Base-by-base conservation (phyloP, 2,329 filamentous ascomycete genomes). In the Pseudocercospora pini-densiflorae region DNA sequence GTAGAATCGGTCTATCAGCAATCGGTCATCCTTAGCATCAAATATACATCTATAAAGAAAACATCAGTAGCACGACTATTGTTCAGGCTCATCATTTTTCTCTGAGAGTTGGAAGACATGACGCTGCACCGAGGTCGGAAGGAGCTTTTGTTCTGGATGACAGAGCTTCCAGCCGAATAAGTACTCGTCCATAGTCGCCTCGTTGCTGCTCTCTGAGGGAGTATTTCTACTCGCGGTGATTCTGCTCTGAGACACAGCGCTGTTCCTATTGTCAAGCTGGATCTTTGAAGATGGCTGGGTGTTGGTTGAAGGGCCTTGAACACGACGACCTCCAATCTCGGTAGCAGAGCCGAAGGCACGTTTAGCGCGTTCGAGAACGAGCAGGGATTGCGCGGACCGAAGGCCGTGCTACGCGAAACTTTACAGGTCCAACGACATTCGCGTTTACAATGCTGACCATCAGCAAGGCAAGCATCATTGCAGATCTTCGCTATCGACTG, bases 61-160 rank as follows among this genome's bases (percentile, higher is more conserved):
- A 24, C 19, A 29, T 54, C 16, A 16, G 14, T 6, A 40, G 36
- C 14, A 40, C n/a, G 36, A 10, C 9, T 31, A 29, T 16, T 10
- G 19, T 53, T 53, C 49, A 27, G 49, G 21, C 49, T 53, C 49
- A 53, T 53, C 49, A 7, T 31, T 31, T 6, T 53, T 53, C 49
- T 53, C n/a, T 4, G 27, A 6, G 49, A 53, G 12, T 29, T 29
- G 49, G 21, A 53, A 16, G 24, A 19, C 49, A 53, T 53, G 49
- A 53, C 49, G 51, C 27, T 55, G 51, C 51, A 55, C 51, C 51
- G 51, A 55, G 51, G 51, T 55, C 51, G 51, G 51, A 55, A 51
- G 47, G 51, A 55, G 40, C 36, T 40, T 40, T 40, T 40, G 36
- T 40, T 40, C 14, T n/a, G 51, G 51, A 29, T 24, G 51, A 54